Evolutionary conservation across 2,329 filamentous ascomycete genomes (phyloP), one percentile per base, ranked within the genome.

Genomic region (Sporothrix schenckii): DNA sequence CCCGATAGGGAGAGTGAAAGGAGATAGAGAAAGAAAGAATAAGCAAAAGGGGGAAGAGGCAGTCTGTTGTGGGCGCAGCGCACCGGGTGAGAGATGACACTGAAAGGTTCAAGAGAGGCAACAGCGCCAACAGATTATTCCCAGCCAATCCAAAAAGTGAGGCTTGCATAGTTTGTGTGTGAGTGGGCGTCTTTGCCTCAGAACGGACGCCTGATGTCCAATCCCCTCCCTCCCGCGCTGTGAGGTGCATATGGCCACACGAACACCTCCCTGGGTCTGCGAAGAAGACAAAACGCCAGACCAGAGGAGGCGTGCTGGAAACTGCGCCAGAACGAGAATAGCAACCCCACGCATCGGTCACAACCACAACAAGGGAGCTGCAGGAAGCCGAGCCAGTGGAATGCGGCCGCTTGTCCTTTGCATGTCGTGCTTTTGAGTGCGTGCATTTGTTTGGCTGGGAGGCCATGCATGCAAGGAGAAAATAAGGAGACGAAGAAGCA

Each of bases 271-370:
- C 34, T 34, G 9, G 3, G 41, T 27, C 41, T 49, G 52, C 21
- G 50, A 6, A 24, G 21, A 16, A 49, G 58, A 14, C 9, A 7
- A 54, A 24, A 52, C 19, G 19, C 24, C 9, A 14, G 9, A 27
- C 4, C 14, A 44, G 6, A 34, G 19, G 39, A 56, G 66, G 69
- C 71, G 72, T 72, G 71, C 58, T 72, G 56, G 53, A 56, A 73
- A 70, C 27, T 73, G 72, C 72, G 56, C 70, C 27, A 61, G 50
- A 30, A 39, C 58, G 21, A 24, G 34, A 44, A 27, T 6, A 54
- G 16, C 14, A 49, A 16, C 47, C 14, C 47, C 47, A 49, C 47
- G 16, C 14, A 2, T 6, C 47, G 14, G 1, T 7, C 47, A 41
- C 56, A 60, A 60, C 11, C 39, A 27, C 39, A 63, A 9, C 39